Evolutionary conservation across 2,329 filamentous ascomycete species (phyloP), one percentile per base, ranked within the genome.

Genomic region (Cladophialophora psammophila): DNA sequence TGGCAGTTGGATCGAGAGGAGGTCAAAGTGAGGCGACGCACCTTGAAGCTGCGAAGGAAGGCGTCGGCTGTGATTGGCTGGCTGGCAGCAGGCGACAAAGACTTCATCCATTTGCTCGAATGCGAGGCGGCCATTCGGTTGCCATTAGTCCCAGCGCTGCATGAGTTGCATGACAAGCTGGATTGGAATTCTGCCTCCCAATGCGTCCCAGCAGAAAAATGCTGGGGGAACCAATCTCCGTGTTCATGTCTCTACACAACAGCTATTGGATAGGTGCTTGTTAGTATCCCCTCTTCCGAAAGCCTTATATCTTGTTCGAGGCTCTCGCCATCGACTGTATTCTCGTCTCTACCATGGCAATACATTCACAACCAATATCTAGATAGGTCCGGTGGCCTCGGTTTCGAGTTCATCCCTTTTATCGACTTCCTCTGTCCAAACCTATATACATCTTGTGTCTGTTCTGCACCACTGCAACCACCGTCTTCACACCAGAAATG

Each of bases 401-500:
- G 55, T 50, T 31, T 50, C 45, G 45, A 50, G 10, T 9, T 50
- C 18, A 26, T 26, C 18, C 1, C 13, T 13, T 13, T 34, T 35
- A 3, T 32, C 38, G 32, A 13, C 52, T 57, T 38, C 52, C 48
- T 38, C 50, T 2, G 8, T 20, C 42, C 45, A 18, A 26, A 7
- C 10, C n/a, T 6, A 18, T 15, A 64, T 67, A 60, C 60, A 53
- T 68, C 60, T 31, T 59, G 26, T 54, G 62, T 32, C 66, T 61
- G 53, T 52, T 53, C 10, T 35, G 26, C 40, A 31, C 31, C 53
- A 12, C 40, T 45, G 2, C 52, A 48, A 40, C 36, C 12, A 40
- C n/a, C 20, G 1, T 20, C 10, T 26, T 50, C 45, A 50, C 26
- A 38, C n/a, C 35, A 13, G 42, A 35, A 52, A 73, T 70, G 70